phyloP scores from a whole-genome alignment of 2,329 filamentous ascomycete species.

The Fusarium phyllophilum region DNA sequence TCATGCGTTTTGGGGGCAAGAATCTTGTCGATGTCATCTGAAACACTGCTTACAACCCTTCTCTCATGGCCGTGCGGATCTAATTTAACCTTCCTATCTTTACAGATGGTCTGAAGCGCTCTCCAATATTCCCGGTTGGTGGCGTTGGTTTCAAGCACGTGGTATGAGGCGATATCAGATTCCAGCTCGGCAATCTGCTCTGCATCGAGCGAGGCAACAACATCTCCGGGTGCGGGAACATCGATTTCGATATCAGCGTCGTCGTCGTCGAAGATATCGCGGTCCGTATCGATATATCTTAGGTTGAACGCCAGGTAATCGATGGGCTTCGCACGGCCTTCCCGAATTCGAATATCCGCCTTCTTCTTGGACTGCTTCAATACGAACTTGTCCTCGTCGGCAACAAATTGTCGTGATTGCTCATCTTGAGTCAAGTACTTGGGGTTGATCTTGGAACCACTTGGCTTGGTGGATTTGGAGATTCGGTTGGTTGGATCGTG shows the following conservation, averaged over 20 bases:
- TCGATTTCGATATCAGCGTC: conserved; percentile 78
- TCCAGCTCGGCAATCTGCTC: conserved; percentile 79
- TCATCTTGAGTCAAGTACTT: conserved; percentile 76
- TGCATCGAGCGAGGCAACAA: conserved; percentile 78
- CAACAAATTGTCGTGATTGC: conserved; percentile 84
- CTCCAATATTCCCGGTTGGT: conserved; percentile 92
- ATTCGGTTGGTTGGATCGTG: conserved; percentile 66
- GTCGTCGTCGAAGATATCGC: conserved; percentile 86
- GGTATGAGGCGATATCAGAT: conserved; percentile 82
- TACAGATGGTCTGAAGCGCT: conserved; percentile 85
- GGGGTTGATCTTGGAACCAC: conserved; percentile 45
- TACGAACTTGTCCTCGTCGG: conserved; percentile 95
- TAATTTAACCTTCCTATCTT: conserved; percentile 75
- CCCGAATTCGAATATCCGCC: conserved; percentile 91
- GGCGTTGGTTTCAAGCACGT: conserved; percentile 80
- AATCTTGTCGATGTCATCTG: conserved; percentile 87
- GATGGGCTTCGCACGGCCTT: conserved; percentile 89
- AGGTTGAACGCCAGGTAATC: conserved; percentile 94
- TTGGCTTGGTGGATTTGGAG: conserved; percentile 56
- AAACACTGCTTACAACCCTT: conserved; percentile 82
- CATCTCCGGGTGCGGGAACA: conserved; percentile 80
- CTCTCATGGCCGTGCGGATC: conserved; percentile 71
- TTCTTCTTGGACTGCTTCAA: conserved; percentile 98
- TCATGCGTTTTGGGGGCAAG: conserved; percentile 85
- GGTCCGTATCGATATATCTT: conserved; percentile 85